Percentiles rank a stretch among this genome's conserved stretches.
These are phyloP conservation scores for Leccinellum luteum DNA, from an alignment of 768 basidiomycete genomes.

Conservation along the genomic window DNA sequence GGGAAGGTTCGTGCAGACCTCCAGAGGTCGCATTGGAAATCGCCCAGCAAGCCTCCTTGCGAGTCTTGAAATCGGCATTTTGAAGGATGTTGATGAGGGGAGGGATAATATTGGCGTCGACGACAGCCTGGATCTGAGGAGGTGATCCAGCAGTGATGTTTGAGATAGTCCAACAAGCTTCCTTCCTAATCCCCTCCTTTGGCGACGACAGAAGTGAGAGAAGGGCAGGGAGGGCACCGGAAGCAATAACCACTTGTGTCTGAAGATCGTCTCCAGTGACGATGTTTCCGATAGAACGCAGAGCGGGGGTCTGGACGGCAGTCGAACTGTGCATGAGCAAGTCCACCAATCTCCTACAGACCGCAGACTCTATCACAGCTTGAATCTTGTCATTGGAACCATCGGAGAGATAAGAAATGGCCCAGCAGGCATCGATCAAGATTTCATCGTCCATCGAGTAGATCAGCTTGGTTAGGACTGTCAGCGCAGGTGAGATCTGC, in stretches of 20 bases:
- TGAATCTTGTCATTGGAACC: conserved; percentile 99
- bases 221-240: conserved; percentile 93
- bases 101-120: conserved; percentile 97
- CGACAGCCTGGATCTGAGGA: conserved; percentile 94
- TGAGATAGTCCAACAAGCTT: conserved; percentile 99
- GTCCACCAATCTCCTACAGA: conserved; percentile 96
- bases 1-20: conserved; percentile 91
- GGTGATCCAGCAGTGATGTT: conserved; percentile 98
- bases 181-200: conserved; percentile 98
- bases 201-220: conserved; percentile 91
- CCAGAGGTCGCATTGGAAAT: conserved; percentile 99
- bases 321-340: conserved; percentile 93
- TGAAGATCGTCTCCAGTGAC: conserved; percentile 99
- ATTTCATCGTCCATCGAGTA: conserved; percentile 99
- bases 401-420: conserved; percentile 98
- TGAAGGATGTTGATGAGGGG: conserved; percentile 98
- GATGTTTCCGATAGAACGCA: conserved; percentile 98
- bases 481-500: conserved; percentile 94
- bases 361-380: conserved; percentile 97
- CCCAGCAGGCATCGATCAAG: conserved; percentile 99
- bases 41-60: conserved; percentile 99
- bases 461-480: conserved; percentile 96
- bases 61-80: conserved; percentile 98
- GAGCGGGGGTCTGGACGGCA: conserved; percentile 96
- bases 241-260: conserved; percentile 98